Base-by-base conservation (phyloP, 495 filamentous ascomycete genomes). In the Penicillium flavigenum region DNA sequence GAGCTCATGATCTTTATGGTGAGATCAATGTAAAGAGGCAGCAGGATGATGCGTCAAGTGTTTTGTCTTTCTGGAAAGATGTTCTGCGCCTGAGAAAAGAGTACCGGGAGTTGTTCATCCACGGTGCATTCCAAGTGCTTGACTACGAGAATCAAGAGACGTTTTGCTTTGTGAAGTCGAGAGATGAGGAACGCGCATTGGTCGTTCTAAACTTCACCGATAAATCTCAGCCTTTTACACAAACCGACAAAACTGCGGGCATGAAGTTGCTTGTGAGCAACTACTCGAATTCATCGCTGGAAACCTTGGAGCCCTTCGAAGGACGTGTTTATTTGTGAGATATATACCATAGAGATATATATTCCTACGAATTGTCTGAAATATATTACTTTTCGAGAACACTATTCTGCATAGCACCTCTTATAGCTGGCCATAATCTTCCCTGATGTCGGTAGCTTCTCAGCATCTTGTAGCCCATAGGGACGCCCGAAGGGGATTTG, bases 61-160 rank as follows among this genome's bases (percentile, higher is more conserved):
- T 82, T 11, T 63, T 80, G 55, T 58, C 60, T 0, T 84, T 79
- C 62, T 86, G 79, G 76, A 73, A 74, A 47, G 50, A 57, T 29
- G 56, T 75, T 32, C 31, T 85, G 39, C 59, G 47, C 11, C 48
- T 77, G n/a, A 70, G 83, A 6, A 82, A 80, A 62, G 59, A 79
- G 48, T 64, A 80, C 50, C 67, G 59, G 1, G 76, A 79, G n/a
- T 51, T 81, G 1, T 82, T 85, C 45, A 71, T 83, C 10, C 77
- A 83, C 62, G 85, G 85, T 0, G 59, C 64, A 19, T 87, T 82
- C 56, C 64, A 76, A 54, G 59, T 77, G 26, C 47, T 81, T 2
- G 70, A 72, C 57, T 53, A 60, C 14, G 69, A 72, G 5, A 67
- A 80, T 43, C 57, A 64, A 20, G 62, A 64, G 47, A 66, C 72